Evolutionary conservation across 148 eudicot species (phyloP).

Genomic region (Nepenthes mirabilis): DNA sequence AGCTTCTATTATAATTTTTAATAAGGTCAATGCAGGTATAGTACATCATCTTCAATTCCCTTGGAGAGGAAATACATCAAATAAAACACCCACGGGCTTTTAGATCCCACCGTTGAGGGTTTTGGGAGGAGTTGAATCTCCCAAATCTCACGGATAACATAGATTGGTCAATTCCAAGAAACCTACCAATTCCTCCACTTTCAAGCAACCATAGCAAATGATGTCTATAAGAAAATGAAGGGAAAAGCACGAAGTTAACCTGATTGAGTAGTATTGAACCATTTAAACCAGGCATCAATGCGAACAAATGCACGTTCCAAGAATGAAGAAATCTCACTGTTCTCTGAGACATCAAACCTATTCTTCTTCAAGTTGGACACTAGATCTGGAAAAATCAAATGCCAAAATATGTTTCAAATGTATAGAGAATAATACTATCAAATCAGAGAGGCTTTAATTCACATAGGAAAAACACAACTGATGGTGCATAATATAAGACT

Average conservation of each 20-base stretch:
- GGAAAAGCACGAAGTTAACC: constrained; percentile 23
- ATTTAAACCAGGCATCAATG: constrained; percentile 93
- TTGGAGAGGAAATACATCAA: too few relatives aligned
- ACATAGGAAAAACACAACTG: not conserved
- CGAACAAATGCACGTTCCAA: constrained; percentile 64
- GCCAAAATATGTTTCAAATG: not conserved
- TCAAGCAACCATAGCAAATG: not conserved
- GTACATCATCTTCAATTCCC: too few relatives aligned
- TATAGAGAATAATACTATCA: not conserved
- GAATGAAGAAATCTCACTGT: constrained; percentile 48
- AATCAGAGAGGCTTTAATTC: not conserved
- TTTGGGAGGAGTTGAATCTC: too few relatives aligned
- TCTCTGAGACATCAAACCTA: constrained; percentile 38
- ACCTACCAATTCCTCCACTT: not conserved
- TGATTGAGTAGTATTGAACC: constrained; percentile 93
- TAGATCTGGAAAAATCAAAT: constrained; percentile 42
- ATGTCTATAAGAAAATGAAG: constrained; percentile 22
- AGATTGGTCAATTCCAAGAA: too few relatives aligned
- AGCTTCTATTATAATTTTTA: too few relatives aligned
- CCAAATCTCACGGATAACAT: too few relatives aligned
- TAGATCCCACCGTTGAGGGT: too few relatives aligned
- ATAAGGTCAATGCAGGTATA: too few relatives aligned
- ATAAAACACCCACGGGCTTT: too few relatives aligned
- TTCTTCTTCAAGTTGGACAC: constrained; percentile 47
- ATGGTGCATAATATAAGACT: not conserved